Evolutionary conservation across 1,284 basidiomycete species (phyloP), one percentile per base, ranked within the genome.

Genomic region (Cryptococcus hybrid): DNA sequence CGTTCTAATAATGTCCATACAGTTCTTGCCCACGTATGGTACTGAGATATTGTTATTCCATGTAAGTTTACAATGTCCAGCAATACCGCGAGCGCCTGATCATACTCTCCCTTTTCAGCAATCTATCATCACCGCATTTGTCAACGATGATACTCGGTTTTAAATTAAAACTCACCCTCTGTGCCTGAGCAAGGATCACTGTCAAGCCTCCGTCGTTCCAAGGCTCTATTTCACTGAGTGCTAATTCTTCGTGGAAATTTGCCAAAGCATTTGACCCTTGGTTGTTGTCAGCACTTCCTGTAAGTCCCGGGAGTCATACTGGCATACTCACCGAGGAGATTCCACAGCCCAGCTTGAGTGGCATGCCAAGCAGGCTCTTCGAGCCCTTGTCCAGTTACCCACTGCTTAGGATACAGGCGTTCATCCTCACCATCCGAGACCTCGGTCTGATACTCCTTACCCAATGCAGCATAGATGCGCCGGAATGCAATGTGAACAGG

Each of bases 401-500:
- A 59, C n/a, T 54, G 57, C 52, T 59, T 56, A 15, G 45, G n/a
- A 1, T 30, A 39, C 43, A 47, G 51, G 18, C 35, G 30, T 37
- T 67, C 60, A 13, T 57, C 60, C 12, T 42, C 36, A 7, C 4
- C 40, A 15, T 42, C 40, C 40, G 5, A 12, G 12, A n/a, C 40
- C 36, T 55, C 9, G 38, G 50, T n/a, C 40, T 54, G 47, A 9
- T 55, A 47, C 35, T 47, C 60, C 37, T 44, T 56, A 4, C 57
- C 70, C 6, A 71, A 54, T 0, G 77, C 69, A 5, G 57, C 52
- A 50, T 71, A 69, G 13, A 74, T 63, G 1, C 76, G 64, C 30
- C 66, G 60, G 37, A 74, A 69, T 1, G 74, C 75, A 3, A 72
- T 50, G 36, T 70, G 73, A 2, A 71, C 63, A 0, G 74, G 68